Percentiles rank a stretch among this genome's conserved stretches.
These are phyloP conservation scores for Curvularia sp. DNA, from an alignment of 2,329 filamentous ascomycete genomes.

Conservation along the genomic window DNA sequence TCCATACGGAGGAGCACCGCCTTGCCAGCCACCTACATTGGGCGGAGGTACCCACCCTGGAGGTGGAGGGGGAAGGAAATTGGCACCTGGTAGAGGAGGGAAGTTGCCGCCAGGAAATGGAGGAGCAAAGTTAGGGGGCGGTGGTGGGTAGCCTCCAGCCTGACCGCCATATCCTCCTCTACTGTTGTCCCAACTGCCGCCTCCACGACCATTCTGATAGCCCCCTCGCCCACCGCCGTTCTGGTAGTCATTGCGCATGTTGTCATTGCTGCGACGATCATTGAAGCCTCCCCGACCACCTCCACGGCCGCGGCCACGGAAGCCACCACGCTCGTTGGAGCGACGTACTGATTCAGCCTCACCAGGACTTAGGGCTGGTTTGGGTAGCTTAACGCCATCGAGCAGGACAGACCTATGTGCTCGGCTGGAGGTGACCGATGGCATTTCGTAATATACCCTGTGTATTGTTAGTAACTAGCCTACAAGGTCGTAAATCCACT, in stretches of 20 bases:
- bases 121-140: slow-evolving; percentile 33
- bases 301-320: slow-evolving; percentile 30
- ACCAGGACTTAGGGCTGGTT: slow-evolving; percentile 71
- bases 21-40: slow-evolving; percentile 22
- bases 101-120: slow-evolving; percentile 40
- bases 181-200: slow-evolving; percentile 20
- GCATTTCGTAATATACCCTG: slow-evolving; percentile 87
- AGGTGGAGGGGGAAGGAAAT: slow-evolving; percentile 36
- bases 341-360: slow-evolving; percentile 71
- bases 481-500: neutral
- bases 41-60: slow-evolving; percentile 42
- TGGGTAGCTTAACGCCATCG: slow-evolving; percentile 77
- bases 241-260: slow-evolving; percentile 21
- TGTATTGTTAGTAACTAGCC: slow-evolving; percentile 30
- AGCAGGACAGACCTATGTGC: slow-evolving; percentile 94
- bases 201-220: slow-evolving; percentile 28
- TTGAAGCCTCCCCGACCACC: slow-evolving; percentile 45
- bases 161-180: slow-evolving; percentile 30
- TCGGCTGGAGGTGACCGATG: slow-evolving; percentile 64
- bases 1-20: slow-evolving; percentile 24
- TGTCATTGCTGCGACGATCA: slow-evolving; percentile 29
- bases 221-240: slow-evolving; percentile 39
- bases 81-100: slow-evolving; percentile 37
- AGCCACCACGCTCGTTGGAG: slow-evolving; percentile 67
- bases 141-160: slow-evolving; percentile 30